Evolutionary conservation across 352 stramenopile species (phyloP).

Genomic region (Phytophthora megakarya): DNA sequence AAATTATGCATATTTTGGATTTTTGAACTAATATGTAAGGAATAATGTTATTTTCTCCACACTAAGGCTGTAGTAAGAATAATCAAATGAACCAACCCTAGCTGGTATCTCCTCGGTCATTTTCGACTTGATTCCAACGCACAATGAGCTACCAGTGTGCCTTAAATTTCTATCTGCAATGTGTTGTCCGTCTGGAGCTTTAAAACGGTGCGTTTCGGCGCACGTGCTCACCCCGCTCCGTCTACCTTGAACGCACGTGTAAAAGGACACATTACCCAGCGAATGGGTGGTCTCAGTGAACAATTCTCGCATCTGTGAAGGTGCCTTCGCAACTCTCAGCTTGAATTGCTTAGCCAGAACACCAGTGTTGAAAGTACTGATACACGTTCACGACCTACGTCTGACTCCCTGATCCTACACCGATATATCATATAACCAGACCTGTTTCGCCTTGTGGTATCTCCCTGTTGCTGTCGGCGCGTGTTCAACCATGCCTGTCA

Average conservation of each 20-base stretch:
- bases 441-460: too few relatives aligned
- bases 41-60: too few relatives aligned
- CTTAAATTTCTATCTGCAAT: neutral
- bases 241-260: neutral
- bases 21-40: too few relatives aligned
- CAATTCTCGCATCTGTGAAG: slow-evolving; percentile 10
- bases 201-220: neutral
- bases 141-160: neutral
- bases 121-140: neutral
- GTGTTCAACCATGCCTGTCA: too few relatives aligned
- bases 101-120: too few relatives aligned
- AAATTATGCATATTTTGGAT: too few relatives aligned
- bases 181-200: neutral
- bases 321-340: neutral
- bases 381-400: neutral
- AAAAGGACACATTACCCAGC: slow-evolving; percentile 11
- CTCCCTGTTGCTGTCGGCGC: too few relatives aligned
- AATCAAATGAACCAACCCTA: too few relatives aligned
- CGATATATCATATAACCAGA: too few relatives aligned
- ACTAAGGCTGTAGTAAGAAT: too few relatives aligned
- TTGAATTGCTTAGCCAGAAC: neutral
- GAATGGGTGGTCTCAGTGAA: neutral
- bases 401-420: neutral
- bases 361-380: too few relatives aligned
- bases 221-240: neutral